Conservation (phyloP, 805 yeast species). For the Pichia thaimueangensis region DNA sequence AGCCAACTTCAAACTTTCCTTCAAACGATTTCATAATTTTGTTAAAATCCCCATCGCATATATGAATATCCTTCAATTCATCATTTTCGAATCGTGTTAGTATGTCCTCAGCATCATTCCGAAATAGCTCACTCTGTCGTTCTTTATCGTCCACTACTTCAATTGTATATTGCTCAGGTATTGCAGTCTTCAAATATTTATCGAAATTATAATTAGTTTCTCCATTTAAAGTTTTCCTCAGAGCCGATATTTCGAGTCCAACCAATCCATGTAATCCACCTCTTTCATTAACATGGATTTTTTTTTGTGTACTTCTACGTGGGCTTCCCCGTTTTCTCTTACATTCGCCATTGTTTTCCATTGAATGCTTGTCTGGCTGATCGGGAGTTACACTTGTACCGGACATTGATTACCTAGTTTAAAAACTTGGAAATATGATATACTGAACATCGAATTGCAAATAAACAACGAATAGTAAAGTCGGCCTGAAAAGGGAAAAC, state of each 20-base stretch:
- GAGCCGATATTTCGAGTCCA: conserved; percentile 7
- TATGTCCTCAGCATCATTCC: not conserved
- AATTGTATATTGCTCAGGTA: conserved; percentile 24
- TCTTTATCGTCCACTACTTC: conserved; percentile 13
- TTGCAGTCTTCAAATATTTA: conserved; percentile 16
- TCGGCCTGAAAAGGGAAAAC: too few relatives aligned
- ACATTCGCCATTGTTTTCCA: too few relatives aligned
- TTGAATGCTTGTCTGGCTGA: too few relatives aligned
- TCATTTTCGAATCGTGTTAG: not conserved
- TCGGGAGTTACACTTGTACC: too few relatives aligned
- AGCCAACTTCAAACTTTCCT: conserved; percentile 14
- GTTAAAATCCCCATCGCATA: not conserved
- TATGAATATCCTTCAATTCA: not conserved
- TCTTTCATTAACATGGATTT: not conserved
- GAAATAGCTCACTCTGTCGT: not conserved
- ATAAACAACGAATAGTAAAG: too few relatives aligned
- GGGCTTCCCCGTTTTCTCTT: not conserved
- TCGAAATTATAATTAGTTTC: conserved; percentile 32
- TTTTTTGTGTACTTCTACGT: not conserved
- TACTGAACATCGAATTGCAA: too few relatives aligned
- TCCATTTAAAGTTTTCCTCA: conserved; percentile 17
- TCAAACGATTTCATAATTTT: not conserved
- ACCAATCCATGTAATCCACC: conserved; percentile 4
- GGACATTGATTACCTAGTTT: too few relatives aligned
- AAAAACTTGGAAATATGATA: too few relatives aligned